These are phyloP conservation scores for Achlya hypogyna DNA, from an alignment of 352 stramenopile genomes.

Conservation along the genomic window DNA sequence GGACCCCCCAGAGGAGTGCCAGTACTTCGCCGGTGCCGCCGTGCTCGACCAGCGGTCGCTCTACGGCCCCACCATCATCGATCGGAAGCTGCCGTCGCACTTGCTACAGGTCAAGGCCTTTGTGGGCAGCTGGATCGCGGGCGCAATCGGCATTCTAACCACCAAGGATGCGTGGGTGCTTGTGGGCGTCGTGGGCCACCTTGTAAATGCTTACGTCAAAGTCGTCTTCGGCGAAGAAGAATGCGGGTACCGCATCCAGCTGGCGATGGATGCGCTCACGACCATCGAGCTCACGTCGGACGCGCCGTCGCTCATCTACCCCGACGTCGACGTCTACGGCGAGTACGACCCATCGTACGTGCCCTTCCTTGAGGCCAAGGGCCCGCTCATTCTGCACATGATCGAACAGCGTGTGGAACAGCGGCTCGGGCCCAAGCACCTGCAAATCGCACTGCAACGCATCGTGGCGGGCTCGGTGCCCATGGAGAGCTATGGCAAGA, in stretches of 20 bases:
- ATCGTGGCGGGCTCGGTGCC: slow-evolving; percentile 38
- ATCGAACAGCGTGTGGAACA: slow-evolving; percentile 57
- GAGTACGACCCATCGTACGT: slow-evolving; percentile 67
- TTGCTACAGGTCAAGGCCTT: slow-evolving; percentile 71
- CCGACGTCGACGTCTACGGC: slow-evolving; percentile 75
- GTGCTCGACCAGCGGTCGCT: slow-evolving; percentile 73
- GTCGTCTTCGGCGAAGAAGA: slow-evolving; percentile 75
- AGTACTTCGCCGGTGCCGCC: slow-evolving; percentile 54
- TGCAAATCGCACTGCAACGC: slow-evolving; percentile 70
- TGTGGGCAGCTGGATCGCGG: slow-evolving; percentile 69
- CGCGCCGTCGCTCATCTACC: slow-evolving; percentile 53
- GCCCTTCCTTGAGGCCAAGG: slow-evolving; percentile 73
- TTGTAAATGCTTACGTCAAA: slow-evolving; percentile 75
- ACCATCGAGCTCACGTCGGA: slow-evolving; percentile 72
- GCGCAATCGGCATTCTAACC: slow-evolving; percentile 70
- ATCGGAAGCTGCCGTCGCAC: slow-evolving; percentile 69
- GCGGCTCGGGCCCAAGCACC: slow-evolving; percentile 57
- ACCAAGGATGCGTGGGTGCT: slow-evolving; percentile 81
- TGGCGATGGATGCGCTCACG: slow-evolving; percentile 75
- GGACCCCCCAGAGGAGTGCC: slow-evolving; percentile 60
- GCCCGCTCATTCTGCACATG: slow-evolving; percentile 77
- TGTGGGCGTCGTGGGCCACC: slow-evolving; percentile 65
- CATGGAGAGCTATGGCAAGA: slow-evolving; percentile 21
- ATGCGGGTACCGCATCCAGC: slow-evolving; percentile 76
- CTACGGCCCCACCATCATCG: slow-evolving; percentile 70